Evolutionary conservation across 345 rosid species (phyloP).

Genomic region (Gossypium stocksii): DNA sequence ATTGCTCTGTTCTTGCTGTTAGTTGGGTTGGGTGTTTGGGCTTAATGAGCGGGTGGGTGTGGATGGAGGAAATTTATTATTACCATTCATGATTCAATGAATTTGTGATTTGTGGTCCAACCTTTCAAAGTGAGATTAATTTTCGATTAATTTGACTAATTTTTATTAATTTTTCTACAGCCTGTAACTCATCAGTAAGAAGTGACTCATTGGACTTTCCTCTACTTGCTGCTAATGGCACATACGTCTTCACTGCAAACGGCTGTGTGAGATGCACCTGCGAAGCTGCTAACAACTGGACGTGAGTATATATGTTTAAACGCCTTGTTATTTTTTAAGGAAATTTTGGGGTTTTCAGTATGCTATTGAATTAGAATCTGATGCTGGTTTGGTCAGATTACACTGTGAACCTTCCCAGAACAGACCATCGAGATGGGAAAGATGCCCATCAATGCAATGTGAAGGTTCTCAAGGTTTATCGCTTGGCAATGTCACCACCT

Average conservation of each 20-base stretch:
- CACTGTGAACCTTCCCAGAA: constrained; percentile 52
- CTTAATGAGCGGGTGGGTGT: background rate
- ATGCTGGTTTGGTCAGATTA: constrained; percentile 42
- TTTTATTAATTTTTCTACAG: constrained; percentile 31
- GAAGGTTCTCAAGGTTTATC: constrained; percentile 27
- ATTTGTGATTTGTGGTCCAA: no score
- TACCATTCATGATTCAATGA: background rate
- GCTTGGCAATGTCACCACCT: constrained; percentile 40
- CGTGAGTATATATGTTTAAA: constrained; percentile 34
- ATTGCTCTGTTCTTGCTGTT: background rate
- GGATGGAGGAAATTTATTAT: background rate
- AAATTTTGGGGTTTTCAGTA: background rate
- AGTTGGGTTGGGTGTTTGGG: background rate
- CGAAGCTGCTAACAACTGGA: constrained; percentile 53
- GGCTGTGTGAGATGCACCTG: constrained; percentile 64
- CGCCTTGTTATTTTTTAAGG: background rate
- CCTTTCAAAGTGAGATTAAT: no score
- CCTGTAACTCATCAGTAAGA: constrained; percentile 56
- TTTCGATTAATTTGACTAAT: background rate
- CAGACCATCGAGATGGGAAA: constrained; percentile 25
- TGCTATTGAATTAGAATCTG: background rate
- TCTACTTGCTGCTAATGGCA: constrained; percentile 44
- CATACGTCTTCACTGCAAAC: constrained; percentile 56
- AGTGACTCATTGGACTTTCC: constrained; percentile 42
- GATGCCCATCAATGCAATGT: constrained; percentile 61